phyloP scores from a whole-genome alignment of 345 rosid genomes.

The Carallia pectinifolia region DNA sequence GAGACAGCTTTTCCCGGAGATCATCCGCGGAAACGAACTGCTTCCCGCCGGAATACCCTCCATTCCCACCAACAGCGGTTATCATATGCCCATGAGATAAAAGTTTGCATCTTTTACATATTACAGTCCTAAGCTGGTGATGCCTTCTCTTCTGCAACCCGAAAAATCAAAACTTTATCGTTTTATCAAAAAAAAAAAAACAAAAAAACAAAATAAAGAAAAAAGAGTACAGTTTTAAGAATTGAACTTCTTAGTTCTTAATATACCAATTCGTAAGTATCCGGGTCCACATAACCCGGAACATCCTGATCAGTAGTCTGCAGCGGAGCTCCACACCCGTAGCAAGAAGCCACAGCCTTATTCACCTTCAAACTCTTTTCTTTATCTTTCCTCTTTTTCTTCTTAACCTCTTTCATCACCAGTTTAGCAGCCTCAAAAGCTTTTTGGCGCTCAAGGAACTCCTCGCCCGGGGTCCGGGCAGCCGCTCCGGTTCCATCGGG shows the following conservation, averaged over 20 bases:
- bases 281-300: conserved; percentile 72
- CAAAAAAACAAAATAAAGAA: neutral
- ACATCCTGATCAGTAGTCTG: conserved; percentile 69
- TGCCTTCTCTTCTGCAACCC: conserved; percentile 86
- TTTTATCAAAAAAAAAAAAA: neutral
- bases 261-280: conserved; percentile 70
- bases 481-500: conserved; percentile 71
- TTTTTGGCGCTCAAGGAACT: conserved; percentile 60
- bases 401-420: conserved; percentile 47
- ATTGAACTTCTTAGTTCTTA: neutral
- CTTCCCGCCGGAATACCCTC: conserved; percentile 90
- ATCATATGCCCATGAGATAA: conserved; percentile 96
- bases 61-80: conserved; percentile 96
- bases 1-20: conserved; percentile 84
- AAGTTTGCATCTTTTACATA: conserved; percentile 88
- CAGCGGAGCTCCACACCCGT: conserved; percentile 96
- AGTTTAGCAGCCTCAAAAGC: conserved; percentile 55
- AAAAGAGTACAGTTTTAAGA: neutral
- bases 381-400: conserved; percentile 40
- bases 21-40: conserved; percentile 84
- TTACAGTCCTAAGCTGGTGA: conserved; percentile 81
- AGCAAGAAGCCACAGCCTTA: conserved; percentile 53
- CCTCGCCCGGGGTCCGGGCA: conserved; percentile 68
- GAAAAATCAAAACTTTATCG: neutral
- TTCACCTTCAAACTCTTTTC: conserved; percentile 40